Evolutionary conservation across 768 basidiomycete species (phyloP).

Genomic region (Mycena chlorophos): DNA sequence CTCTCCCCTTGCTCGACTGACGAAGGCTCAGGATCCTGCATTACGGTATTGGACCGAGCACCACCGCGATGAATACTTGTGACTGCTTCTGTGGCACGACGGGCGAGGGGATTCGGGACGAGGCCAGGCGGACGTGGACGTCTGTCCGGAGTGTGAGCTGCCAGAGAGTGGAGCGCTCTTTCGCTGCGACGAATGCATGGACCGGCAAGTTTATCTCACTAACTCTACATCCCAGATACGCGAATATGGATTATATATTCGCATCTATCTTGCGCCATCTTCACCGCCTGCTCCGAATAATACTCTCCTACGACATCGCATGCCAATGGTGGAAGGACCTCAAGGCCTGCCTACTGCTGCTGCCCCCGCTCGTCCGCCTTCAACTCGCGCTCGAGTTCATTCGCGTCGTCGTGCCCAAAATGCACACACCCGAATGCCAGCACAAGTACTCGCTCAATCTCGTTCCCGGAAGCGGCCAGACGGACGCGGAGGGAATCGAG

Average conservation of each 20-base stretch:
- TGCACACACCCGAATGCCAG: conserved; percentile 21
- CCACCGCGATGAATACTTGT: conserved; percentile 4
- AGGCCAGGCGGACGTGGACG: not conserved
- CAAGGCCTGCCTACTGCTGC: not conserved
- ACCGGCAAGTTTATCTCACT: too few relatives aligned
- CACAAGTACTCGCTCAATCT: conserved; percentile 30
- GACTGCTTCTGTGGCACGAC: not conserved
- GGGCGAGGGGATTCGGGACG: not conserved
- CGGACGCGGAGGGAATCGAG: too few relatives aligned
- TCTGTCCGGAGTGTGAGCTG: not conserved
- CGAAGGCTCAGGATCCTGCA: not conserved
- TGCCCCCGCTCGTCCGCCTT: not conserved
- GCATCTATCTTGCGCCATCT: conserved; percentile 3
- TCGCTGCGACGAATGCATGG: conserved; percentile 2
- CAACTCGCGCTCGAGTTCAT: conserved; percentile 21
- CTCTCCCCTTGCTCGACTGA: not conserved
- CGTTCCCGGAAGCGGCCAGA: too few relatives aligned
- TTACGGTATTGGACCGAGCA: not conserved
- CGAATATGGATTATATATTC: conserved; percentile 27
- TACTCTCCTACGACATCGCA: conserved; percentile 33
- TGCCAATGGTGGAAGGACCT: conserved; percentile 29
- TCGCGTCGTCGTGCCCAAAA: conserved; percentile 23
- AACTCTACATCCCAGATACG: too few relatives aligned
- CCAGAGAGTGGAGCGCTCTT: not conserved
- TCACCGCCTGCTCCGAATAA: not conserved